Percentiles rank a stretch among this genome's conserved stretches.
Evolutionary conservation across 306 rosid species (phyloP).

Genomic region (Cicer judaicum): DNA sequence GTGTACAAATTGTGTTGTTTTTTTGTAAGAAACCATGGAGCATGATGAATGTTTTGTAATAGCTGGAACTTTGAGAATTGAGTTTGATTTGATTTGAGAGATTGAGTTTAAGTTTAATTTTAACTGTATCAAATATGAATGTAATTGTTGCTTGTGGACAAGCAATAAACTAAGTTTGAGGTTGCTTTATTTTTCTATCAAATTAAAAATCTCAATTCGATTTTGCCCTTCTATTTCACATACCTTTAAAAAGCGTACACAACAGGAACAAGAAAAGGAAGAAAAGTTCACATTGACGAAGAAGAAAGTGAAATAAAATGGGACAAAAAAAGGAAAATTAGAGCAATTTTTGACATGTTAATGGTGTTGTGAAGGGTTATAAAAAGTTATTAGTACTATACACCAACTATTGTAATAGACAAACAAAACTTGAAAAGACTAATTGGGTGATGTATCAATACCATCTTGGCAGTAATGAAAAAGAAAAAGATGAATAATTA

Average conservation of each 20-base stretch:
- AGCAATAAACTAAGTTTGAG: too few relatives aligned
- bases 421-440: conserved; percentile 80
- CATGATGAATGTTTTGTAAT: too few relatives aligned
- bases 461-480: conserved; percentile 81
- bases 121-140: too few relatives aligned
- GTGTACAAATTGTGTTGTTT: too few relatives aligned
- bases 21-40: too few relatives aligned
- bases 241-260: conserved; percentile 97
- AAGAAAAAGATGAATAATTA: conserved; percentile 85
- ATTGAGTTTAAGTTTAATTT: too few relatives aligned
- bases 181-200: too few relatives aligned
- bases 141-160: too few relatives aligned
- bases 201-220: too few relatives aligned
- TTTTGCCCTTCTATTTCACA: conserved; percentile 49
- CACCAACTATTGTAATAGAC: conserved; percentile 76
- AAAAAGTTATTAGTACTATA: conserved; percentile 88
- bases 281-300: conserved; percentile 84
- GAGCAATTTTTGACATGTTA: conserved; percentile 50
- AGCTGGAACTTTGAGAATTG: too few relatives aligned
- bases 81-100: too few relatives aligned
- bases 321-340: conserved; percentile 98
- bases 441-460: conserved; percentile 98
- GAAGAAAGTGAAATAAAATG: conserved; percentile 91
- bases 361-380: conserved; percentile 69
- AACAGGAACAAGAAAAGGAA: conserved; percentile 83